Conservation (phyloP, 768 basidiomycete species). For the Boletus rufocinnamomeus region DNA sequence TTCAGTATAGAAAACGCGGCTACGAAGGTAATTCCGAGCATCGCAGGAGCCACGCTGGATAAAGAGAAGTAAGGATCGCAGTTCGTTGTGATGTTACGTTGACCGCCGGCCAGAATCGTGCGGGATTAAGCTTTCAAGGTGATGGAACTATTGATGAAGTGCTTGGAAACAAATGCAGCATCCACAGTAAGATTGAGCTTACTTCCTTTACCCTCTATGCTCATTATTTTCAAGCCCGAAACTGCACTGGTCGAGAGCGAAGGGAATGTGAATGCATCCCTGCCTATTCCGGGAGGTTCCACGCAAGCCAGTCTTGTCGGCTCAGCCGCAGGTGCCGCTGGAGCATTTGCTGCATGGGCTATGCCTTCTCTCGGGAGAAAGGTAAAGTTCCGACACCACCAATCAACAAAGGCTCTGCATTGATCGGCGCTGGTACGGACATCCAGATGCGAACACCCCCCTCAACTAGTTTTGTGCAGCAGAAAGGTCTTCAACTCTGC, state of each 20-base stretch:
- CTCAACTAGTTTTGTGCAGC: slow-evolving; percentile 35
- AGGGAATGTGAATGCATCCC: slow-evolving; percentile 22
- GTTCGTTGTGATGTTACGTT: not conserved
- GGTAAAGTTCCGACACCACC: slow-evolving; percentile 52
- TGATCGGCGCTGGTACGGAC: not conserved
- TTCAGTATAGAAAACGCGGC: slow-evolving; percentile 90
- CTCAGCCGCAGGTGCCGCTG: slow-evolving; percentile 88
- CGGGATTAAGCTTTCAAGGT: slow-evolving; percentile 97
- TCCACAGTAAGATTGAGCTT: slow-evolving; percentile 64
- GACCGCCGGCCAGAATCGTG: slow-evolving; percentile 60
- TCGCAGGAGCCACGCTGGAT: slow-evolving; percentile 80
- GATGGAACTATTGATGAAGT: slow-evolving; percentile 83
- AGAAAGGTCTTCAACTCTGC: slow-evolving; percentile 72
- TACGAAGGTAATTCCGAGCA: slow-evolving; percentile 83
- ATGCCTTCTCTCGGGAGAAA: slow-evolving; percentile 87
- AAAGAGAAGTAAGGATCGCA: slow-evolving; percentile 77
- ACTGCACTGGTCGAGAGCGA: slow-evolving; percentile 47
- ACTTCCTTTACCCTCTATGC: not conserved
- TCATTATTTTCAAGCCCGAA: slow-evolving; percentile 49
- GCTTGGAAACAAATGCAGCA: slow-evolving; percentile 73
- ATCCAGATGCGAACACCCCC: slow-evolving; percentile 2
- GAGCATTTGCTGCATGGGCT: slow-evolving; percentile 93
- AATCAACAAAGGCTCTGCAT: slow-evolving; percentile 6
- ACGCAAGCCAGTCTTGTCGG: slow-evolving; percentile 58
- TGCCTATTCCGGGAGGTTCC: slow-evolving; percentile 34